phyloP scores from a whole-genome alignment of 1,284 basidiomycete genomes.

The Ustilago esculenta region DNA sequence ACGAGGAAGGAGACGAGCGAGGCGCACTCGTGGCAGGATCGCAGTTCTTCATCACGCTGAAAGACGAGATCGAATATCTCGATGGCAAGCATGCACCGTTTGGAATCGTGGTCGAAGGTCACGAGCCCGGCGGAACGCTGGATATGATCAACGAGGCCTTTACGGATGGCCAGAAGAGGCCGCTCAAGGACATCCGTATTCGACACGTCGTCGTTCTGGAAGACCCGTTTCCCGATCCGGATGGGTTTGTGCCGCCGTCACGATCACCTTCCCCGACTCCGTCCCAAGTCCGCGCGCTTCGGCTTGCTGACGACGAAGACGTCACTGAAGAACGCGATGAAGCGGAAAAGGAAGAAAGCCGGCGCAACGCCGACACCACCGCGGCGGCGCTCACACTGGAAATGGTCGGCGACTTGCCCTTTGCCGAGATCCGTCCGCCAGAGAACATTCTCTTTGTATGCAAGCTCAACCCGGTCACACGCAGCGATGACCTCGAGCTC shows the following conservation, averaged over 20 bases:
- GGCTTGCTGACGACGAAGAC: conserved; percentile 77
- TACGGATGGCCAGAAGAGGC: conserved; percentile 85
- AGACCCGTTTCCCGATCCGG: conserved; percentile 91
- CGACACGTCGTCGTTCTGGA: conserved; percentile 86
- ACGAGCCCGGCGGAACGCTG: conserved; percentile 76
- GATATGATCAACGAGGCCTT: conserved; percentile 92
- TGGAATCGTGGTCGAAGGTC: conserved; percentile 91
- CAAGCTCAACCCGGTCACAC: conserved; percentile 94
- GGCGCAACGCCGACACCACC: conserved; percentile 83
- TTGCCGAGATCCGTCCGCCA: conserved; percentile 95
- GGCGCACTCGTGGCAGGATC: conserved; percentile 84
- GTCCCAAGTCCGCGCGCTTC: conserved; percentile 68
- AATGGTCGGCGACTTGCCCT: conserved; percentile 98
- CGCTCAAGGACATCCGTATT: conserved; percentile 91
- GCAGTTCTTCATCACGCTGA: conserved; percentile 95
- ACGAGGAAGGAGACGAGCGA: conserved; percentile 72
- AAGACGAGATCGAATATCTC: conserved; percentile 89
- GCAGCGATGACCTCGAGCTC: conserved; percentile 94
- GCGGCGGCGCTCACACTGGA: conserved; percentile 95
- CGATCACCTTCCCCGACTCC: conserved; percentile 75
- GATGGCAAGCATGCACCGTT: conserved; percentile 96
- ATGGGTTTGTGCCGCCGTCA: conserved; percentile 73
- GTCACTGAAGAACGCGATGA: conserved; percentile 72
- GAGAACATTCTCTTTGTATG: conserved; percentile 99
- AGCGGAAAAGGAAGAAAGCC: conserved; percentile 80